Evolutionary conservation across 129 eudicot species (phyloP), one percentile per base, ranked within the genome.

Genomic region (Centrapalus pauciflorus): DNA sequence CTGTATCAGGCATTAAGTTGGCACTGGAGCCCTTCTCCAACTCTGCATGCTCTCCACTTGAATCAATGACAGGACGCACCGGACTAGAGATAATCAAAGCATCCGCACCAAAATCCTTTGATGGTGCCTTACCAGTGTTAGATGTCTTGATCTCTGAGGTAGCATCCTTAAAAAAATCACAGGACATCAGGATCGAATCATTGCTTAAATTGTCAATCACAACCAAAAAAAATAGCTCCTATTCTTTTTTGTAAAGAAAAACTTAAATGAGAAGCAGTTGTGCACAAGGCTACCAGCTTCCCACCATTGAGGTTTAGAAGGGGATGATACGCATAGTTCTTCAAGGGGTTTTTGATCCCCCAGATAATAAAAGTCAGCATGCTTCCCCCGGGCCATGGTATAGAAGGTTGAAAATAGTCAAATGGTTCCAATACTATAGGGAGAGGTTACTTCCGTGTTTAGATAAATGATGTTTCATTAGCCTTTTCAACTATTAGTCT

Each of bases 81-180:
- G 77, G 79, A 73, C 85, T 76, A 35, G 88, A 69, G 59, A 80
- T 68, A 26, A 72, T 82, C 40, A 79, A 71, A 45, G 90, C 76
- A 79, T 64, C 80, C 54, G 61, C 74, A 66, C 55, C 82, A 67
- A 55, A 58, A 72, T 72, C 84, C 11, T 61, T 70, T 23, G 81
- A 67, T 43, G 88, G 69, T 37, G 84, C 75, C 81, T 76, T 86
- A 12, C 67, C 76, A 70, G 75, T 69, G 28, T 71, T 28, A 6
- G 84, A 72, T 55, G 71, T 73, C 69, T 79, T 86, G 26, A 70
- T 80, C 75, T 81, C 95, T 35, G 71, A 76, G 23, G 81, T 40
- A 69, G 76, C 80, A 76, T 80, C 84, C 96, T 93, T 70, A 77
- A 70, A 24, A 5, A 49, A 64, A 60, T 13, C 67, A 19, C 71